phyloP scores from a whole-genome alignment of 1,284 basidiomycete genomes.

The Vanrija sp. region DNA sequence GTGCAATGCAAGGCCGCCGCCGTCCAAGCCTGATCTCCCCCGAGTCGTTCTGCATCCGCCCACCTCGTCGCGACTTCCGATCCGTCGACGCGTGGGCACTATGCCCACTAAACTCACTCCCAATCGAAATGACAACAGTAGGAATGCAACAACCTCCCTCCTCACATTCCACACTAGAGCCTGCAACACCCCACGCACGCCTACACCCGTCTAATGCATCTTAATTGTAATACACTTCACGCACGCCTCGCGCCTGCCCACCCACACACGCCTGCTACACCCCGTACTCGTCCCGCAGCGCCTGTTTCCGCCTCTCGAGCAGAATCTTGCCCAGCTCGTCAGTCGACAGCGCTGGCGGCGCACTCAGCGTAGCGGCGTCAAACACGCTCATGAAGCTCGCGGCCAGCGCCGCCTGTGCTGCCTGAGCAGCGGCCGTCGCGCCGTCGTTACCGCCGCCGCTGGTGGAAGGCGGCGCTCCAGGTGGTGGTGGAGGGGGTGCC shows the following conservation, averaged over 20 bases:
- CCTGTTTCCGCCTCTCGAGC: constrained; percentile 73
- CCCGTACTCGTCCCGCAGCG: constrained; percentile 73
- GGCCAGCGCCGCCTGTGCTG: constrained; percentile 22
- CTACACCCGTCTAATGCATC: no score
- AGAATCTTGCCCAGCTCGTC: constrained; percentile 76
- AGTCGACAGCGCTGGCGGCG: constrained; percentile 68
- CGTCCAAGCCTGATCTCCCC: no score
- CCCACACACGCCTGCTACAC: constrained; percentile 19
- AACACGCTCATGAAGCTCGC: constrained; percentile 67
- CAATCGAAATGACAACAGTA: no score
- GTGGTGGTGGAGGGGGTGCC: constrained; percentile 18
- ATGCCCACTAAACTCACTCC: no score
- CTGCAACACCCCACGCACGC: no score
- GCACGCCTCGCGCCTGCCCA: not conserved
- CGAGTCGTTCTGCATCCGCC: no score
- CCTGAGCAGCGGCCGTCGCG: constrained; percentile 16
- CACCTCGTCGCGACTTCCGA: no score
- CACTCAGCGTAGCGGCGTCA: constrained; percentile 63
- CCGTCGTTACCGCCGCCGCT: not conserved
- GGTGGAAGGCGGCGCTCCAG: constrained; percentile 9
- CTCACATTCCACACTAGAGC: no score
- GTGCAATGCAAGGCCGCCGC: no score
- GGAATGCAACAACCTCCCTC: no score
- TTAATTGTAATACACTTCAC: no score
- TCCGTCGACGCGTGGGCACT: no score